phyloP scores from a whole-genome alignment of 2,329 filamentous ascomycete genomes.

The Trichoderma sp. region DNA sequence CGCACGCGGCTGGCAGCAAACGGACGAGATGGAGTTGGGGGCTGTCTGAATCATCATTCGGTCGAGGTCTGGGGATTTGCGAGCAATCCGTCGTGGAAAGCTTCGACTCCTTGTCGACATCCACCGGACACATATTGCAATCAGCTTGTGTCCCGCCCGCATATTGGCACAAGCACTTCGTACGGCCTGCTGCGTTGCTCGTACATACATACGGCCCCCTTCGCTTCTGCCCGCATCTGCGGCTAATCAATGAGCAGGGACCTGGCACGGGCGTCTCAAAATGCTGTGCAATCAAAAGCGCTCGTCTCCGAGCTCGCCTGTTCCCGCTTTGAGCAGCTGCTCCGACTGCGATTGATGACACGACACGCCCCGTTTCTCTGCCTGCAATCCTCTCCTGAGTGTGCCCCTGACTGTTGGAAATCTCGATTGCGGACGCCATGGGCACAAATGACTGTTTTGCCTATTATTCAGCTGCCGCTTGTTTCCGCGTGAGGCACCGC shows the following conservation, averaged over 20 bases:
- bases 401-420: conserved; percentile 13
- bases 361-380: conserved; percentile 25
- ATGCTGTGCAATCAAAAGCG: conserved; percentile 23
- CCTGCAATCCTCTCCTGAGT: conserved; percentile 18
- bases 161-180: conserved; percentile 15
- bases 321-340: conserved; percentile 27
- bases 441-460: background rate
- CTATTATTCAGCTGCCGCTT: background rate
- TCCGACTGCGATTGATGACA: conserved; percentile 26
- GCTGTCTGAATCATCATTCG: background rate
- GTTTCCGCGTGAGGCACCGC: background rate
- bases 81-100: background rate
- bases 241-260: conserved; percentile 24
- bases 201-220: conserved; percentile 14
- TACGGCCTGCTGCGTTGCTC: background rate
- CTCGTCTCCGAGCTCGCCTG: conserved; percentile 17
- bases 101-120: background rate
- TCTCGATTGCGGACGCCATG: conserved; percentile 21
- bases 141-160: conserved; percentile 17
- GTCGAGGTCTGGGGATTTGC: background rate
- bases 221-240: conserved; percentile 27
- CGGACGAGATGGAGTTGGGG: background rate
- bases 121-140: background rate
- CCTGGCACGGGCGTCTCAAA: conserved; percentile 23
- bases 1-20: conserved; percentile 1